Evolutionary conservation across 208 protist genomes (phyloP).

Genomic region (Jaenimonas drosophilae): DNA sequence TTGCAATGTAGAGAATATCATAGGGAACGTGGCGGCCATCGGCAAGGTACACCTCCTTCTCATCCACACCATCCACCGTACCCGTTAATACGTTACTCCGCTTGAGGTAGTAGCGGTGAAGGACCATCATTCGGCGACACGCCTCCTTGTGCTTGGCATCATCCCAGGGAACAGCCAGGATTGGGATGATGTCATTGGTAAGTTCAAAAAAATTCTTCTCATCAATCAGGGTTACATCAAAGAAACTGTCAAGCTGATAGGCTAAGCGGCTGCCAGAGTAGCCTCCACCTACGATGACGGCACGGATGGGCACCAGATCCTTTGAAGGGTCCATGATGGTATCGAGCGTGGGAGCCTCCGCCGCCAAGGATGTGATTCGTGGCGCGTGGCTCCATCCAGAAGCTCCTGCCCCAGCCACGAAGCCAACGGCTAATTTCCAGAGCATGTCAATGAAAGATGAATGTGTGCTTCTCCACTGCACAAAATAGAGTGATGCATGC

Average conservation of each 20-base stretch:
- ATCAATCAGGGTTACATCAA: constrained; percentile 79
- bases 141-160: constrained; percentile 50
- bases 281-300: constrained; percentile 77
- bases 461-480: too few species aligned
- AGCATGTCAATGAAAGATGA: too few species aligned
- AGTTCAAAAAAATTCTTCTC: constrained; percentile 86
- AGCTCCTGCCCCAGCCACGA: constrained; percentile 20
- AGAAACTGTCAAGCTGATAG: constrained; percentile 80
- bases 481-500: too few species aligned
- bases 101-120: constrained; percentile 86
- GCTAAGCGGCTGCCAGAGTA: constrained; percentile 66
- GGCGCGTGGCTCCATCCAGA: constrained; percentile 19
- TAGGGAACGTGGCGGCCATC: constrained; percentile 65
- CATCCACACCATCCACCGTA: constrained; percentile 66
- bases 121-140: constrained; percentile 58
- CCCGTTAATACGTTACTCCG: constrained; percentile 73
- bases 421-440: constrained; percentile 32
- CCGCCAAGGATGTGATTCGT: constrained; percentile 24
- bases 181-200: constrained; percentile 75
- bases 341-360: constrained; percentile 46
- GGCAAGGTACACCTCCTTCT: constrained; percentile 36
- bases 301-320: constrained; percentile 56
- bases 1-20: constrained; percentile 70
- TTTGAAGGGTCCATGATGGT: constrained; percentile 73
- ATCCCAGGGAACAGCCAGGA: constrained; percentile 48